Evolutionary conservation across 805 yeast species (phyloP).

Genomic region (Teunomyces barrocoloradensis): DNA sequence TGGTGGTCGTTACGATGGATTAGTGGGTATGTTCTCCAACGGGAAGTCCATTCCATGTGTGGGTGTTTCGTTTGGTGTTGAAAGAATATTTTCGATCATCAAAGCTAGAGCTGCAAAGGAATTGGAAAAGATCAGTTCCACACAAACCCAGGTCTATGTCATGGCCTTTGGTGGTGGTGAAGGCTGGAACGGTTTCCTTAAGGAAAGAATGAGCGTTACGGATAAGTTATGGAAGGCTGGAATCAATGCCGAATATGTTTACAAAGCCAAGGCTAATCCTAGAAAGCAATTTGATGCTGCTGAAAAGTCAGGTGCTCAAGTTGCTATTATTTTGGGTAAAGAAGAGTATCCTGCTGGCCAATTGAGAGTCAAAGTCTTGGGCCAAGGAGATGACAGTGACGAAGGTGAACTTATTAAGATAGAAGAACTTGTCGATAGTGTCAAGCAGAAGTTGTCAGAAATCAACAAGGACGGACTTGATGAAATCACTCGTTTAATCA

Average conservation of each 20-base stretch:
- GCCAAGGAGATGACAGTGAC: constrained; percentile 80
- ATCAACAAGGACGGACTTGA: constrained; percentile 55
- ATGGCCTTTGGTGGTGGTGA: constrained; percentile 99
- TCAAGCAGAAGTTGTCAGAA: constrained; percentile 34
- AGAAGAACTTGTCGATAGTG: constrained; percentile 55
- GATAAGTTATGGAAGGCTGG: constrained; percentile 84
- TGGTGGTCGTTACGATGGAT: constrained; percentile 96
- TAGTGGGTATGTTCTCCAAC: constrained; percentile 94
- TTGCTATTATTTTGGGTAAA: constrained; percentile 92
- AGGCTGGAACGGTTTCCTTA: constrained; percentile 89
- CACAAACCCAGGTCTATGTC: constrained; percentile 88
- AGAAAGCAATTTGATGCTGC: constrained; percentile 98
- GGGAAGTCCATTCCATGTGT: constrained; percentile 96
- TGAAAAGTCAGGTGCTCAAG: constrained; percentile 85
- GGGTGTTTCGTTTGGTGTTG: constrained; percentile 96
- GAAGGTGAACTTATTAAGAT: constrained; percentile 78
- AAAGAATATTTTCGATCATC: constrained; percentile 86
- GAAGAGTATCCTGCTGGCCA: constrained; percentile 85
- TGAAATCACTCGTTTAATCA: constrained; percentile 62
- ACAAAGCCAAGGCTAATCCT: constrained; percentile 90
- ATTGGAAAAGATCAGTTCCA: constrained; percentile 66
- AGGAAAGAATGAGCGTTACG: constrained; percentile 87
- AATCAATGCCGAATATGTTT: constrained; percentile 86
- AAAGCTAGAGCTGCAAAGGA: constrained; percentile 66
- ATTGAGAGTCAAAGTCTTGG: constrained; percentile 81